Base-by-base conservation (phyloP, 352 stramenopile genomes). In the Halophytophthora batemanensis region DNA sequence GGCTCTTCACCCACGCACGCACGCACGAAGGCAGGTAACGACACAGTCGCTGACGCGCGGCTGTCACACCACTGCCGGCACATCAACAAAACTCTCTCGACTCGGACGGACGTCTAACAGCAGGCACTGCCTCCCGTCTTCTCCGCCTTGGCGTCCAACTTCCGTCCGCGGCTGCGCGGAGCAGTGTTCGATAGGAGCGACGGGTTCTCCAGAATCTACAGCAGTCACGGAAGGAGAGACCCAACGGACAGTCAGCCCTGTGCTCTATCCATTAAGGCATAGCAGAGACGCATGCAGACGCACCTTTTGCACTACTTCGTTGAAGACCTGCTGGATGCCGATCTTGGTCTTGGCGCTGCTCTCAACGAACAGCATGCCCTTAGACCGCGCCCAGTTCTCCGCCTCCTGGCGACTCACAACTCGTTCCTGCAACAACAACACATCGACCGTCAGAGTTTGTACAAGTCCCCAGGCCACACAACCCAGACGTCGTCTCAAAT, bases 291-390 rank as follows among this genome's bases (percentile, higher is more conserved):
- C 38, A 44, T 23, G 15, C 17, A 15, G 2, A 17, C 66, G 21
- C 39, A 98, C 96, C 75, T 99, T 98, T 71, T 98, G 90, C 28
- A 98, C 94, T 39, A 98, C 93, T 83, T 99, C 96, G 64, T 97
- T 96, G 69, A 99, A 99, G 46, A 95, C 84, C 79, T 98, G 90
- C 64, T 96, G 91, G 50, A 98, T 97, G 29, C 93, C 93, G 48
- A 95, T 90, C 53, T 86, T 86, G 57, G 95, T 98, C 71, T 98
- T 98, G 8, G 95, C 95, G 50, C 94, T 98, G 52, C 95, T 97
- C 69, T 99, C 96, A 42, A 98, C 80, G 70, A 98, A 98, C 21
- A 98, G 66, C 96, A 99, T 98, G 40, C 96, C 96, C 69, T 98
- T 97, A 48, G 82, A 96, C 50, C 94, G 71, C 22, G 96, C 96